Conservation (phyloP, 2,329 filamentous ascomycete species). For the Phyllosticta paracitricarpa region DNA sequence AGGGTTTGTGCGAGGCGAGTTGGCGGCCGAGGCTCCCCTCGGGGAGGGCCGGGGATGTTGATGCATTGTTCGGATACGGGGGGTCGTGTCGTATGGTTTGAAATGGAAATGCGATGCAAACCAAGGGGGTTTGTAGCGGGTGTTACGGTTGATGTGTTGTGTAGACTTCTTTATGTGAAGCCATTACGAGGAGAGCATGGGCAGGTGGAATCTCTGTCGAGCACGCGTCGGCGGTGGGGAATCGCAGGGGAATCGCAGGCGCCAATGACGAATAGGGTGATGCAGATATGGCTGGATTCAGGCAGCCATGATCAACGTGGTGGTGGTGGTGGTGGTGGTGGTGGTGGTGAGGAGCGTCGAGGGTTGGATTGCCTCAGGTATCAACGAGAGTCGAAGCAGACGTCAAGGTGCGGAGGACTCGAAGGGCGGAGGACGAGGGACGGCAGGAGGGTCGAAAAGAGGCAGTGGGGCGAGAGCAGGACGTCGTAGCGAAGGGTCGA, state of each 20-base stretch:
- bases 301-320: conserved; percentile 8
- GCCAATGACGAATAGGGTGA: conserved; percentile 1
- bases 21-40: conserved; percentile 43
- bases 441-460: background rate
- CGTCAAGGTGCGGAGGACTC: background rate
- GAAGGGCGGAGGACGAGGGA: background rate
- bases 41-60: conserved; percentile 73
- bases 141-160: conserved; percentile 6
- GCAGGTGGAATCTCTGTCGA: background rate
- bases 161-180: conserved; percentile 5
- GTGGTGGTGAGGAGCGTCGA: background rate
- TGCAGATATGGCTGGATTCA: conserved; percentile 3
- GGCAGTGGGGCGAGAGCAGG: conserved; percentile 1
- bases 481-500: conserved; percentile 4
- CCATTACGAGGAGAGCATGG: conserved; percentile 5
- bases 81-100: background rate
- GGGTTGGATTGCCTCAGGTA: conserved; percentile 5
- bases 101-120: background rate
- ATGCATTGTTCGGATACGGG: conserved; percentile 58
- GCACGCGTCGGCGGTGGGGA: conserved; percentile 2
- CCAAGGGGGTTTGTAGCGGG: background rate
- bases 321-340: background rate
- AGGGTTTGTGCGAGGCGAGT: conserved; percentile 41
- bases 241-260: conserved; percentile 6
- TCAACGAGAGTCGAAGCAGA: conserved; percentile 1